These are phyloP conservation scores for Eucalyptus grandis DNA, from an alignment of 345 rosid genomes.

Conservation along the genomic window DNA sequence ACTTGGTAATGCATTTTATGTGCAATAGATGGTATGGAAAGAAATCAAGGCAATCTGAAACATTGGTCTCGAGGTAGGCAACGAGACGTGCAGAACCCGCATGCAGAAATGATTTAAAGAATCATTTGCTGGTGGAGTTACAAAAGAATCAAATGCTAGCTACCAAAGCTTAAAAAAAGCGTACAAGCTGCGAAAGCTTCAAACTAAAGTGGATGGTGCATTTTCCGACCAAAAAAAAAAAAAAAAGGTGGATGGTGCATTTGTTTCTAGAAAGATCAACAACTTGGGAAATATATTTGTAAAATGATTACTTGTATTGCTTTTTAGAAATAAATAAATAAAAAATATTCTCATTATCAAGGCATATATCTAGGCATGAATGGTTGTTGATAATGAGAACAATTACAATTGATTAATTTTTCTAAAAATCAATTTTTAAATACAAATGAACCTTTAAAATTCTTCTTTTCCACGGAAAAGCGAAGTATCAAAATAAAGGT, in stretches of 20 bases:
- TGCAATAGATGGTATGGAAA: background rate
- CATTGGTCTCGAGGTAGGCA: background rate
- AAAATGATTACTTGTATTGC: background rate
- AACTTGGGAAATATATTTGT: background rate
- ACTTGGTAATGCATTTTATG: background rate
- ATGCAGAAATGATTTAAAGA: background rate
- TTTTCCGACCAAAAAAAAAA: background rate
- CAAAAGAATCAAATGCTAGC: background rate
- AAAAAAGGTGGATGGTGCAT: background rate
- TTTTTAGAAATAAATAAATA: accelerated
- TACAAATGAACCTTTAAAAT: background rate
- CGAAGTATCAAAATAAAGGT: background rate
- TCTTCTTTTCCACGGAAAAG: background rate
- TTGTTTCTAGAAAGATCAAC: background rate
- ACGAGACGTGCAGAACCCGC: background rate
- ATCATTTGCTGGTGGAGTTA: background rate
- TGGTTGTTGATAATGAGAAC: background rate
- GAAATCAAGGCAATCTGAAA: background rate
- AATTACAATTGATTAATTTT: background rate
- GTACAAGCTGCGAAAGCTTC: background rate
- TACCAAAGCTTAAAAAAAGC: background rate
- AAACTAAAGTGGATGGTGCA: background rate
- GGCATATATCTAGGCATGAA: background rate
- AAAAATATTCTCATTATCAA: background rate
- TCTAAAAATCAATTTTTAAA: background rate